Conservation (phyloP, 2,329 filamentous ascomycete species). For the Colletotrichum spinosum region DNA sequence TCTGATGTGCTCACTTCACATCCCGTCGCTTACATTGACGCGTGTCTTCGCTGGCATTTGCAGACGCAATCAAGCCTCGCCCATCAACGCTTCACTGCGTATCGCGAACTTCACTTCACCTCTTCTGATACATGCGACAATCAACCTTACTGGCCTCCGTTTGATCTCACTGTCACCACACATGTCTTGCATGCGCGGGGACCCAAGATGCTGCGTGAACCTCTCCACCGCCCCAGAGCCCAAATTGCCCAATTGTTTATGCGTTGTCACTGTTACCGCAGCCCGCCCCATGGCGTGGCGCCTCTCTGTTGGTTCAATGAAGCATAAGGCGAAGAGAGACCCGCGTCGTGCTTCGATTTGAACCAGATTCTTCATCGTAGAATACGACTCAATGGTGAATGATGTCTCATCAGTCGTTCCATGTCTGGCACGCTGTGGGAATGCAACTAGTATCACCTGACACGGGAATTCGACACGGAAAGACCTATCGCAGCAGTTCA, state of each 20-base stretch:
- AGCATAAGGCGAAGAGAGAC: neutral
- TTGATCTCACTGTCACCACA: slow-evolving; percentile 8
- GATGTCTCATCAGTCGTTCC: neutral
- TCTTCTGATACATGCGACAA: neutral
- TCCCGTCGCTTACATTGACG: too few species aligned
- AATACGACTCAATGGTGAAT: neutral
- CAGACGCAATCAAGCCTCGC: too few species aligned
- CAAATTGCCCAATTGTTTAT: slow-evolving; percentile 19
- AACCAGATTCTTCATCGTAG: slow-evolving; percentile 1
- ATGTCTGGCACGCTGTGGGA: neutral
- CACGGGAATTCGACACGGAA: too few species aligned
- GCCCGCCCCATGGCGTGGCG: slow-evolving; percentile 28
- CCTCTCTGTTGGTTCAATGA: slow-evolving; percentile 27
- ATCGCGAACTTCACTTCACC: too few species aligned
- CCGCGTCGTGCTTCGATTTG: slow-evolving; percentile 1
- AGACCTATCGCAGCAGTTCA: too few species aligned
- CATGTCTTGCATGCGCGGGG: slow-evolving; percentile 14
- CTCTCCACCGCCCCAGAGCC: slow-evolving; percentile 2
- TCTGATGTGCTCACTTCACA: too few species aligned
- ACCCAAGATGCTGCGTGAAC: slow-evolving; percentile 13
- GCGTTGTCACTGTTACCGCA: slow-evolving; percentile 24
- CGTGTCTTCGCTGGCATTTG: too few species aligned
- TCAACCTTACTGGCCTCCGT: neutral
- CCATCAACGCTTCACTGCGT: too few species aligned
- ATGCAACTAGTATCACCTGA: neutral